Percentiles rank a stretch among this genome's conserved stretches.
These are phyloP conservation scores for Datura wrightii DNA, from an alignment of 257 asterid genomes.

Conservation along the genomic window DNA sequence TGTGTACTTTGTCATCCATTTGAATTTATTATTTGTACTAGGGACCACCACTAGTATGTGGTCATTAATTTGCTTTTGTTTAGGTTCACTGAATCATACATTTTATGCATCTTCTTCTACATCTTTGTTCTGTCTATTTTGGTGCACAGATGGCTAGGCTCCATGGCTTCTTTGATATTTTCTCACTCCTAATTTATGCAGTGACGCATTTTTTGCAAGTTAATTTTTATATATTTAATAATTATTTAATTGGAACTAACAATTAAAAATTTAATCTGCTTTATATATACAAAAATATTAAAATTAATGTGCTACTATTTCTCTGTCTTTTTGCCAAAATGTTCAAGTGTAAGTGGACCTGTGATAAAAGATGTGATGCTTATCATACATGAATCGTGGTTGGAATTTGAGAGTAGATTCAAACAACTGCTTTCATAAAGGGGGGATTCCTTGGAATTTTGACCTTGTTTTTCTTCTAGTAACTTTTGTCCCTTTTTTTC, in stretches of 20 bases:
- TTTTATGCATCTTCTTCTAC: not conserved
- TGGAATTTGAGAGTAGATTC: slow-evolving; percentile 31
- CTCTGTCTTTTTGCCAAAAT: not conserved
- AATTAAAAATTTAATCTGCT: not conserved
- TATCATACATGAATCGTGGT: slow-evolving; percentile 33
- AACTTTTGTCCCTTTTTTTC: not conserved
- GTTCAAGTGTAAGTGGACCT: slow-evolving; percentile 42
- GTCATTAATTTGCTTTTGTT: not conserved
- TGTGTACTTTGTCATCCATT: not conserved
- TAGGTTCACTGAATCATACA: not conserved
- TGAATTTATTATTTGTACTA: too few species aligned
- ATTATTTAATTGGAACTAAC: too few species aligned
- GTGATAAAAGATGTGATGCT: slow-evolving; percentile 39
- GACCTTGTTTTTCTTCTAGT: not conserved
- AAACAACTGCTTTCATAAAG: not conserved
- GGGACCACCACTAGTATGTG: too few species aligned
- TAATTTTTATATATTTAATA: too few species aligned
- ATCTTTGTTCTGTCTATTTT: not conserved
- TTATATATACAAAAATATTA: not conserved
- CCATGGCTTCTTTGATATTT: not conserved
- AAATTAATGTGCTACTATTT: not conserved
- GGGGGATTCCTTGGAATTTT: slow-evolving; percentile 22
- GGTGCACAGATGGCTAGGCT: not conserved
- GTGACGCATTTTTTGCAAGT: too few species aligned
- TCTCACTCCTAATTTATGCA: too few species aligned